phyloP scores from a whole-genome alignment of 169 alveolate species.

The Eimeria praecox region DNA sequence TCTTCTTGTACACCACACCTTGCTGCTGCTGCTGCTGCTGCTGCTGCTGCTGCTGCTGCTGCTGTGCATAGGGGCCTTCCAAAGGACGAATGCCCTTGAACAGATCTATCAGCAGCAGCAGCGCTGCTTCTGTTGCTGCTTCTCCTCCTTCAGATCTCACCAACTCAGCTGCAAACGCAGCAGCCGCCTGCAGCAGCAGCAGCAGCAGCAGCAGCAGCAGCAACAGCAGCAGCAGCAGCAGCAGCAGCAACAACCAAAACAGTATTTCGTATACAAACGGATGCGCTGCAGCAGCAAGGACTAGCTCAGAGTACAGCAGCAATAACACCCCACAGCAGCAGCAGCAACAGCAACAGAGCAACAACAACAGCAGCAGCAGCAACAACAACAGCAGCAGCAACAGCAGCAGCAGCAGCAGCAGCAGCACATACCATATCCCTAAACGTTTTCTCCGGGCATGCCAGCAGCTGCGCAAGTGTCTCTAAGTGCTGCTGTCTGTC shows the following conservation, averaged over 20 bases:
- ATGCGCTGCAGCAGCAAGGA: not conserved
- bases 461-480: constrained; percentile 33
- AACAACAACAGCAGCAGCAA: constrained; percentile 20
- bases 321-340: not conserved
- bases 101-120: constrained; percentile 7
- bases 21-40: constrained; percentile 61
- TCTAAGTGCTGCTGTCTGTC: constrained; percentile 19
- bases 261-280: not conserved
- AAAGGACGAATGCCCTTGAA: not conserved
- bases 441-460: not conserved
- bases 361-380: not conserved
- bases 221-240: not conserved
- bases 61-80: constrained; percentile 20
- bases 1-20: constrained; percentile 67
- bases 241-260: constrained; percentile 36
- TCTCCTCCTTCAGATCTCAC: not conserved
- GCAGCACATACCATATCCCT: constrained; percentile 2
- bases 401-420: constrained; percentile 49
- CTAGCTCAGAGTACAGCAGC: not conserved
- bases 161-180: constrained; percentile 30
- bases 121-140: not conserved
- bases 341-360: not conserved
- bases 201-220: constrained; percentile 53
- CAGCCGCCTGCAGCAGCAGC: constrained; percentile 66
- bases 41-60: constrained; percentile 70